A percentile compares a stretch with the other conserved stretches of the same genome.
Evolutionary conservation across 768 basidiomycete genomes (phyloP).

Genomic region (Tylopilus felleus): DNA sequence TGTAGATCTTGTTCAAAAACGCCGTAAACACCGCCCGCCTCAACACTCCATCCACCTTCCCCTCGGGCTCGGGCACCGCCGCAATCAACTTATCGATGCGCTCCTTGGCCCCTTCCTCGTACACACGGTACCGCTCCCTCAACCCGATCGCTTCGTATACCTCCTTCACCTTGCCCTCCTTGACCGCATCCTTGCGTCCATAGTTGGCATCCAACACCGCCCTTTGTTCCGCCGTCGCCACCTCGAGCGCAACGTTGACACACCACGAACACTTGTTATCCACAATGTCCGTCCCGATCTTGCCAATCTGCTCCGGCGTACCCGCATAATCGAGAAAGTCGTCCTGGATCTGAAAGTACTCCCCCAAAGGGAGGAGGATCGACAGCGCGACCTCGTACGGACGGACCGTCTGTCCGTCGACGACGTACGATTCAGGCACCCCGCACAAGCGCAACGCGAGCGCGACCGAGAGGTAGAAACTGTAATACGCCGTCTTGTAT

Average conservation of each 20-base stretch:
- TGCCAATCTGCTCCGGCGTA: slow-evolving; percentile 88
- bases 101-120: slow-evolving; percentile 74
- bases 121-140: slow-evolving; percentile 60
- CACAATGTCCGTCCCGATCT: slow-evolving; percentile 96
- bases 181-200: slow-evolving; percentile 48
- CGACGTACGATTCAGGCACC: slow-evolving; percentile 50
- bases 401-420: slow-evolving; percentile 39
- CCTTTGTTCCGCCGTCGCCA: slow-evolving; percentile 54
- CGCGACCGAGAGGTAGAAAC: slow-evolving; percentile 97
- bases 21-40: slow-evolving; percentile 72
- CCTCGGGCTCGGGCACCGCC: slow-evolving; percentile 57
- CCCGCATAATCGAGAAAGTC: slow-evolving; percentile 94
- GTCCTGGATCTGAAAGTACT: slow-evolving; percentile 99
- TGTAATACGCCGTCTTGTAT: slow-evolving; percentile 98
- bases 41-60: slow-evolving; percentile 43
- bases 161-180: slow-evolving; percentile 58
- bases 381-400: slow-evolving; percentile 72
- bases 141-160: slow-evolving; percentile 73
- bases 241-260: slow-evolving; percentile 78
- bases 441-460: slow-evolving; percentile 81
- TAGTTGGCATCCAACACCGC: slow-evolving; percentile 63
- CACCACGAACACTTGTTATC: slow-evolving; percentile 99
- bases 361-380: slow-evolving; percentile 89
- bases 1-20: slow-evolving; percentile 87
- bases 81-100: slow-evolving; percentile 69